These are phyloP conservation scores for Triticum aestivum DNA, from an alignment of 176 grass and related monocot species.

Conservation along the genomic window IWGSC_CS_RefSeq_v2.1 NC_057805.1:17443097-17443596, in stretches of 20 bases:
- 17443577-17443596: not conserved
- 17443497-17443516: too few relatives aligned
- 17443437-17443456: slow-evolving; percentile 25
- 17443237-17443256: not conserved
- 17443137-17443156: too few relatives aligned
- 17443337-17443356: not conserved
- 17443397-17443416: not conserved
- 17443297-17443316: not conserved
- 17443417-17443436: not conserved
- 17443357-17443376: not conserved
- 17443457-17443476: slow-evolving; percentile 2
- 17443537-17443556: too few relatives aligned
- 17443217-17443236: too few relatives aligned
- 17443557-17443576: not conserved
- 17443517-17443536: too few relatives aligned
- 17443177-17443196: too few relatives aligned
- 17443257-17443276: slow-evolving; percentile 32
- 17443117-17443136: too few relatives aligned
- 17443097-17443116: too few relatives aligned
- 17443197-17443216: too few relatives aligned
- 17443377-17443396: not conserved
- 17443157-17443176: too few relatives aligned
- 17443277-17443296: slow-evolving; percentile 46
- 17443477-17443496: not conserved
- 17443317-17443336: not conserved